These are phyloP conservation scores for Aureobasidium sp. DNA, from an alignment of 2,329 filamentous ascomycete species.

Conservation along the genomic window DNA sequence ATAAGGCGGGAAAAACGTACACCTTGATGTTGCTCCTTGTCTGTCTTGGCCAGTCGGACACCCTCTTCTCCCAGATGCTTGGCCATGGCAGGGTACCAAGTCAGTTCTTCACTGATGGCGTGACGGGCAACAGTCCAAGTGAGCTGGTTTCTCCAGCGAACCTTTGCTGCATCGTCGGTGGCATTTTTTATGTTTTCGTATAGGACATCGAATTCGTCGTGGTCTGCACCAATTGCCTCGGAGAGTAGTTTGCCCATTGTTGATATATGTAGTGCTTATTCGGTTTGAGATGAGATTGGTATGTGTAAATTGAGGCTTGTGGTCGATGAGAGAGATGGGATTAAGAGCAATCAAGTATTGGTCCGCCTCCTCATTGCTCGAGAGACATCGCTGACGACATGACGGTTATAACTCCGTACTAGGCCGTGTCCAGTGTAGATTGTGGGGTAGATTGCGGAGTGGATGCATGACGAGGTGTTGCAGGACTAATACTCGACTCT, in stretches of 20 bases:
- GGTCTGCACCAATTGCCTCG: conserved; percentile 34
- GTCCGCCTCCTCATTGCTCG: not conserved
- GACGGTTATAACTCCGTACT: not conserved
- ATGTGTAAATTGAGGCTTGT: not conserved
- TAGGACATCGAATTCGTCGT: conserved; percentile 32
- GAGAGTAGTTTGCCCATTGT: conserved; percentile 19
- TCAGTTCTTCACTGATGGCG: conserved; percentile 42
- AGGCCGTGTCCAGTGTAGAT: not conserved
- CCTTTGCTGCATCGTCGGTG: conserved; percentile 28
- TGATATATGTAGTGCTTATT: not conserved
- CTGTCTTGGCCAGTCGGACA: conserved; percentile 24
- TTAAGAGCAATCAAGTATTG: not conserved
- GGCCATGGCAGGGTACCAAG: conserved; percentile 30
- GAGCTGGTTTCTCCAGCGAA: conserved; percentile 42
- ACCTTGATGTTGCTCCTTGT: conserved; percentile 26
- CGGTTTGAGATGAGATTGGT: not conserved
- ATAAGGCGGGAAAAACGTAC: conserved; percentile 13
- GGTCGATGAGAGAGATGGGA: not conserved
- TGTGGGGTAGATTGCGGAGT: not conserved
- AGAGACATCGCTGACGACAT: not conserved
- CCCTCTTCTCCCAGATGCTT: conserved; percentile 25
- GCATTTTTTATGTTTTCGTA: not conserved
- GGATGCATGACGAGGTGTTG: not conserved
- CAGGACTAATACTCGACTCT: not conserved
- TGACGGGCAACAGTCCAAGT: conserved; percentile 46